Evolutionary conservation across 805 yeast genomes (phyloP), one percentile per base, ranked within the genome.

Genomic region (Yarrowia hollandica): DNA sequence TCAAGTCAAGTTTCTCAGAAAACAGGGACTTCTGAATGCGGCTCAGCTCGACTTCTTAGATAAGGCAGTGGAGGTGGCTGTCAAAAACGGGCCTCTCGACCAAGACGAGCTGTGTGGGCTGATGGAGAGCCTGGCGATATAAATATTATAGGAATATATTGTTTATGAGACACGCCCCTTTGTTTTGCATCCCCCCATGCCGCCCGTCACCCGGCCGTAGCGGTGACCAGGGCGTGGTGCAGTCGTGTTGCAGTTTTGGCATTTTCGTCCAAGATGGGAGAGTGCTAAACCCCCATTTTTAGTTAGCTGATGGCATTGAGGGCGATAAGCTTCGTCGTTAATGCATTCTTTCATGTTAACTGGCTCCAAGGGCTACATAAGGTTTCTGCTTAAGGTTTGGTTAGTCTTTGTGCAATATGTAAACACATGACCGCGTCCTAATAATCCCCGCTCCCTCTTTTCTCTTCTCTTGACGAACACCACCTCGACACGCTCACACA

Each of bases 381-480:
- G 52, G 35, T 44, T 44, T 44, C 22, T 23, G 16, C 26, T 48
- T 48, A 31, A 33, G 19, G 55, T 48, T 48, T 15, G 16, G 28
- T 48, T 31, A 33, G 55, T 22, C 38, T 19, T 35, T 35, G 44
- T 26, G 35, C 33, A 52, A 34, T 26, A 52, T 52, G 44, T 35
- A 52, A 35, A 52, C 58, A 52, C 58, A 52, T 52, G 58, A 52
- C 58, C 58, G 44, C 42, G 58, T 37, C 42, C 58, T 34, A 52
- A 52, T 35, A 41, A 25, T 35, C 58, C 44, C 44, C 58, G 44
- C 58, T 34, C 48, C 48, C 48, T 41, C 48, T 41, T 39, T 23
- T 26, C 48, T 48, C 41, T 23, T 48, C 33, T 35, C 44, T 52
- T 18, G 26, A 26, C 44, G 58, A 37, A 25, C 44, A 50, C 26